Evolutionary conservation across 768 basidiomycete species (phyloP), one percentile per base, ranked within the genome.

Genomic region (Glaciozyma antarctica): DNA sequence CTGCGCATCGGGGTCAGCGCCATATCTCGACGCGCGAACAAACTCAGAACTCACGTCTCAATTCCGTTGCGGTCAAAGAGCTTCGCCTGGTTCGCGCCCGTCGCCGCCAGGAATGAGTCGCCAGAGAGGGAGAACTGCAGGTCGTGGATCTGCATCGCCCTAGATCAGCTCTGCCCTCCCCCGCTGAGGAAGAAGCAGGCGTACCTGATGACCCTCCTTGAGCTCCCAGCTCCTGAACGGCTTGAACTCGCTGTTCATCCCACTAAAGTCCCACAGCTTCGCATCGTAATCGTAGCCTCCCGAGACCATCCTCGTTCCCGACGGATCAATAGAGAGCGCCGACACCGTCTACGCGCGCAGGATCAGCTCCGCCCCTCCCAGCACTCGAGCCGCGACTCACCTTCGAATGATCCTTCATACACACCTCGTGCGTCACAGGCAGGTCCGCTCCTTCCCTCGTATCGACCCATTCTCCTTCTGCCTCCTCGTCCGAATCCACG

Each of bases 201-300:
- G 34, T 51, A 62, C 66, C 43, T 71, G 63, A 16, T 66, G 63
- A 5, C 58, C 59, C 17, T 64, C 52, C 5, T 51, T 38, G 67
- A 92, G 88, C 75, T 99, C 95, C 85, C 88, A 98, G 71, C 84
- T 88, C 79, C 93, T 88, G 83, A 99, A 98, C 21, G 95, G 93
- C 77, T 90, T 90, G 77, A 79, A 85, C 69, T 85, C 79, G 52
- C 60, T 53, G 74, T 89, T 88, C 95, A 99, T 99, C 21, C 95
- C 95, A 72, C 94, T 94, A 77, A 98, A 98, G 77, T 99, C 95
- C 93, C 94, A 99, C 61, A 99, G 77, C 78, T 98, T 98, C 77
- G 88, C 86, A 77, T 99, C 95, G 75, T 98, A 98, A 76, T 99
- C 95, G 78, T 98, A 87, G 24, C 90, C 90, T 21, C 95, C 95